A percentile compares a stretch with the other conserved stretches of the same genome.
Evolutionary conservation across 179 eudicot species (phyloP).

Genomic region (Beta macrorhiza): DNA sequence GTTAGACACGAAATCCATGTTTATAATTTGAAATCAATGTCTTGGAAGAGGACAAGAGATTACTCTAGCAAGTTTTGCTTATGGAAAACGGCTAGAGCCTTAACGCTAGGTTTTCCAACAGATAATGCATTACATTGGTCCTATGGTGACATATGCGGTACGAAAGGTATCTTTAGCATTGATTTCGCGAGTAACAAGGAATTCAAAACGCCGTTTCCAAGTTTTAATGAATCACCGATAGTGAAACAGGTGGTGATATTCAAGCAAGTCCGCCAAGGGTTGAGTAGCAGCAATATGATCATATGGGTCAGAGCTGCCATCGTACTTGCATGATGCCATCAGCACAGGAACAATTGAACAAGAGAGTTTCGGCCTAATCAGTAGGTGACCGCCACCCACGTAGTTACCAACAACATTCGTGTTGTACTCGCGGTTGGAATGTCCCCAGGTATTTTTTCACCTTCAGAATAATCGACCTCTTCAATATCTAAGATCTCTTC

Average conservation of each 20-base stretch:
- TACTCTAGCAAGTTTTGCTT: neutral
- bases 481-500: too few species aligned
- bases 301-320: too few species aligned
- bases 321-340: too few species aligned
- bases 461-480: too few species aligned
- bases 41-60: neutral
- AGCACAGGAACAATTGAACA: too few species aligned
- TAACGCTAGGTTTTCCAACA: neutral
- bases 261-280: neutral
- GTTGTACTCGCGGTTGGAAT: neutral
- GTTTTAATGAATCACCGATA: neutral
- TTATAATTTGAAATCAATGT: neutral
- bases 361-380: too few species aligned
- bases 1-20: neutral
- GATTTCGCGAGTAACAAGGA: neutral
- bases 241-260: neutral
- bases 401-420: too few species aligned
- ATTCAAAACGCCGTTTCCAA: neutral
- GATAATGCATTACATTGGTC: slow-evolving; percentile 3
- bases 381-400: too few species aligned
- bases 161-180: neutral
- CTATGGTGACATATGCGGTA: neutral
- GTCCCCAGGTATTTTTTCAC: too few species aligned
- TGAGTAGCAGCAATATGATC: too few species aligned
- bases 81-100: neutral